phyloP scores from a whole-genome alignment of 345 rosid species.

The Anastatica hierochuntica region DNA sequence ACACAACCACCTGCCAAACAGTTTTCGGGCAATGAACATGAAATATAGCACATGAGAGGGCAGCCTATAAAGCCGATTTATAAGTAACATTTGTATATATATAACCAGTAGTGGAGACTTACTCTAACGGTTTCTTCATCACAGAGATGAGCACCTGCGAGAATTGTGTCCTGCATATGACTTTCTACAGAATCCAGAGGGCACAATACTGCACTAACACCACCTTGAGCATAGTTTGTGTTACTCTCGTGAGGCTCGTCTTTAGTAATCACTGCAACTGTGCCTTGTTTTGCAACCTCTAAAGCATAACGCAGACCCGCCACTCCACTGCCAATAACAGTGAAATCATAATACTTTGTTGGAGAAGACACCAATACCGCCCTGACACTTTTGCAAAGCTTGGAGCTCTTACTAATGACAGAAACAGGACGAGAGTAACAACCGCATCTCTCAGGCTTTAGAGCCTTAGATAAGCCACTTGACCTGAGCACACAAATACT shows the following conservation, averaged over 20 bases:
- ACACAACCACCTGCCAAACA: neutral
- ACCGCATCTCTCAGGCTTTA: slow-evolving; percentile 34
- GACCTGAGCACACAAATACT: slow-evolving; percentile 40
- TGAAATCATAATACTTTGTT: slow-evolving; percentile 74
- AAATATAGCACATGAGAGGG: no score
- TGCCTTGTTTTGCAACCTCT: slow-evolving; percentile 85
- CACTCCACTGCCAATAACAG: slow-evolving; percentile 91
- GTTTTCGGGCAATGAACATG: neutral
- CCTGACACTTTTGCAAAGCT: slow-evolving; percentile 23
- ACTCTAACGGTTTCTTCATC: slow-evolving; percentile 95
- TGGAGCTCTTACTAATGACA: slow-evolving; percentile 22
- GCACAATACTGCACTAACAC: slow-evolving; percentile 92
- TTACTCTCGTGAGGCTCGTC: slow-evolving; percentile 97
- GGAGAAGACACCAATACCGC: slow-evolving; percentile 32
- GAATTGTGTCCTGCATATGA: slow-evolving; percentile 92
- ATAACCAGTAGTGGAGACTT: slow-evolving; percentile 25
- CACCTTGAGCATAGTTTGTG: slow-evolving; percentile 98
- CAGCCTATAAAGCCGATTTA: neutral
- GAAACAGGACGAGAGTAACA: slow-evolving; percentile 25
- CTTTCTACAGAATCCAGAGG: slow-evolving; percentile 95
- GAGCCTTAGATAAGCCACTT: slow-evolving; percentile 34
- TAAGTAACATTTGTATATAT: neutral
- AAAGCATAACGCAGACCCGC: slow-evolving; percentile 95
- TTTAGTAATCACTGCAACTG: slow-evolving; percentile 87
- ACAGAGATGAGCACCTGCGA: slow-evolving; percentile 90